phyloP scores from a whole-genome alignment of 352 stramenopile genomes.

The Globisporangium carolinianum region DNA sequence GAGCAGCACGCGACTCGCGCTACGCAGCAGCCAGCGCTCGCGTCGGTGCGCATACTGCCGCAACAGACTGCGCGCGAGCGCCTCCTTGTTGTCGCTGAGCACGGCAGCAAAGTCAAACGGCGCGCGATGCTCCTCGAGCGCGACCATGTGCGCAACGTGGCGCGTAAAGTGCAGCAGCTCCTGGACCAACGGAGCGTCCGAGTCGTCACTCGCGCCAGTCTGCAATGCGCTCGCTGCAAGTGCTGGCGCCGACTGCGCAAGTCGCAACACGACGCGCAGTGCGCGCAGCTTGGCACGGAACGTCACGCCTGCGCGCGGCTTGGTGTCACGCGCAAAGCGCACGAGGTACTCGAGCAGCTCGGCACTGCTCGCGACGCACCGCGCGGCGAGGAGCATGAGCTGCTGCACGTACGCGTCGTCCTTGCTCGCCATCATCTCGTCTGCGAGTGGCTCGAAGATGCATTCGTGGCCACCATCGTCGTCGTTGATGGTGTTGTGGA shows the following conservation, averaged over 20 bases:
- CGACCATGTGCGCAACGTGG: constrained; percentile 32
- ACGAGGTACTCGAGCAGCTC: constrained; percentile 28
- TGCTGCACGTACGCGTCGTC: constrained; percentile 30
- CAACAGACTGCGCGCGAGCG: constrained; percentile 34
- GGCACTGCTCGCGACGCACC: constrained; percentile 13
- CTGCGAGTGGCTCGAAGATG: constrained; percentile 25
- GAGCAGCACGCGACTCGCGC: constrained; percentile 36
- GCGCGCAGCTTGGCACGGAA: constrained; percentile 47
- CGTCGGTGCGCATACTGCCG: constrained; percentile 19
- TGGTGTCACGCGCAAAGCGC: constrained; percentile 33
- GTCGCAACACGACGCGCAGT: constrained; percentile 25
- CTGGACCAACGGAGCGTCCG: constrained; percentile 18
- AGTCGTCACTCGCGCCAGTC: constrained; percentile 13
- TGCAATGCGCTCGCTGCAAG: constrained; percentile 16
- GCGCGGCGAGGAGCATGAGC: constrained; percentile 24
- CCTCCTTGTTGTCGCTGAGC: constrained; percentile 39
- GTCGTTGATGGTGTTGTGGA: background rate
- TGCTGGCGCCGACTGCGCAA: constrained; percentile 20
- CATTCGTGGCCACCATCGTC: constrained; percentile 2
- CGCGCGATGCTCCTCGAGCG: constrained; percentile 48
- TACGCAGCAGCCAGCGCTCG: constrained; percentile 29
- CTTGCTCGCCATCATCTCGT: constrained; percentile 18
- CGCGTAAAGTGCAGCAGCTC: constrained; percentile 27
- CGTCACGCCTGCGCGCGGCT: constrained; percentile 41
- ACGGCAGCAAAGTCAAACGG: constrained; percentile 35